Evolutionary conservation across 2,329 filamentous ascomycete genomes (phyloP).

Genomic region (Colletotrichum nymphaeae): DNA sequence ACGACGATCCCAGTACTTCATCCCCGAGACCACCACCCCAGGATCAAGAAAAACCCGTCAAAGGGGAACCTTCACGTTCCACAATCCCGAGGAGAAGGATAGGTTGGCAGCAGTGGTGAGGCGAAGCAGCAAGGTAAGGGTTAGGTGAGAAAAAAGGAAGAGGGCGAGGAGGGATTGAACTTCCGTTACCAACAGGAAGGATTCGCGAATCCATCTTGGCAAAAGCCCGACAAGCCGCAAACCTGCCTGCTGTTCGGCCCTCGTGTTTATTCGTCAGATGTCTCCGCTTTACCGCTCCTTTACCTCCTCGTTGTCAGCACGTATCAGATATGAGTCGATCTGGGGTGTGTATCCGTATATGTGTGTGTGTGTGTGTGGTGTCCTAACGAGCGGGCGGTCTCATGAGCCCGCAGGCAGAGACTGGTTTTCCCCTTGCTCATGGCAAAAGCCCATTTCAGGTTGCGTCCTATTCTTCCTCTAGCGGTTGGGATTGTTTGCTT

Average conservation of each 20-base stretch:
- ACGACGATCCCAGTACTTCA: conserved; percentile 21
- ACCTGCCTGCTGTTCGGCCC: not conserved
- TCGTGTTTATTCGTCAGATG: not conserved
- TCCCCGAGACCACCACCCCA: conserved; percentile 1
- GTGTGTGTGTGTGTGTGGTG: no score
- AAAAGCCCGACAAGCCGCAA: not conserved
- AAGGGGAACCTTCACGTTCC: not conserved
- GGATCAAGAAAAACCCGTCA: not conserved
- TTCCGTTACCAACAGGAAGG: not conserved
- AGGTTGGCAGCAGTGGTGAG: not conserved
- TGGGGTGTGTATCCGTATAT: not conserved
- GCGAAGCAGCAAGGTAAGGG: not conserved
- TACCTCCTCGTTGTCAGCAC: not conserved
- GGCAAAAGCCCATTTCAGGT: not conserved
- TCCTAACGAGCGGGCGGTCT: not conserved
- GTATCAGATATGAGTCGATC: not conserved
- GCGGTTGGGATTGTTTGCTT: no score
- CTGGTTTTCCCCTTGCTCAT: not conserved
- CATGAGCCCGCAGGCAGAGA: not conserved
- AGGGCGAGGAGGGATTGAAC: not conserved
- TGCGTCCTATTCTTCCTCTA: not conserved
- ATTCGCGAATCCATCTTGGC: not conserved
- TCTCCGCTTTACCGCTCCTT: not conserved
- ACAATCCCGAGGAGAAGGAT: not conserved
- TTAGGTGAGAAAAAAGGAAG: not conserved